Evolutionary conservation across 306 rosid species (phyloP), one percentile per base, ranked within the genome.

Genomic region (Luffa aegyptiaca): DNA sequence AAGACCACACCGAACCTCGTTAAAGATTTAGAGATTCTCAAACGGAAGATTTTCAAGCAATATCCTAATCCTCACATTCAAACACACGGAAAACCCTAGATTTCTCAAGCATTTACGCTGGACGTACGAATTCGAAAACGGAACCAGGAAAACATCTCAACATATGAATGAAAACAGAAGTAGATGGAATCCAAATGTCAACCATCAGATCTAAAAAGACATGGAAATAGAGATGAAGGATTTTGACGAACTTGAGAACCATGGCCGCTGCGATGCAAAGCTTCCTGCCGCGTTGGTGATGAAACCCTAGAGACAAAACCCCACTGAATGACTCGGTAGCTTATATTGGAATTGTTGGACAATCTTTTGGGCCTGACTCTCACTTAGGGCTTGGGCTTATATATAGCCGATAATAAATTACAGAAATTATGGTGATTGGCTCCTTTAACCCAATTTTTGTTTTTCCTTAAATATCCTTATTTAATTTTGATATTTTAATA

Each of bases 161-260:
- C 4, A 70, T 20, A 12, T 10, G 5, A n/a, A 46, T 16, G 21
- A 72, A 26, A 12, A 2, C 7, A 3, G 76, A 13, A 13, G 42
- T 4, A 41, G 0, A 59, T 8, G 3, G 8, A 20, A 61, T 11
- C 10, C 4, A 77, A 57, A 1, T 37, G 31, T 10, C 3, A 75
- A 35, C 9, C 17, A 37, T 13, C 17, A 37, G 53, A 9, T 20
- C 45, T 10, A 49, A 51, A n/a, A 52, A 58, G 65, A 2, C 1
- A 76, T 1, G 35, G 31, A 51, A 42, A 80, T 2, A 51, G 61
- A 46, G 77, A 71, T 7, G 39, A 73, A 31, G 45, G 3, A 26
- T 3, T 26, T 33, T 13, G 49, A 71, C 89, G 6, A 51, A 90
- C 97, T 92, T 92, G 86, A 92, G 91, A 87, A 92, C 96, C 97